A percentile compares a stretch with the other conserved stretches of the same genome.
Conservation (phyloP, 2,329 filamentous ascomycete species). For the Diaporthe helianthi region DNA sequence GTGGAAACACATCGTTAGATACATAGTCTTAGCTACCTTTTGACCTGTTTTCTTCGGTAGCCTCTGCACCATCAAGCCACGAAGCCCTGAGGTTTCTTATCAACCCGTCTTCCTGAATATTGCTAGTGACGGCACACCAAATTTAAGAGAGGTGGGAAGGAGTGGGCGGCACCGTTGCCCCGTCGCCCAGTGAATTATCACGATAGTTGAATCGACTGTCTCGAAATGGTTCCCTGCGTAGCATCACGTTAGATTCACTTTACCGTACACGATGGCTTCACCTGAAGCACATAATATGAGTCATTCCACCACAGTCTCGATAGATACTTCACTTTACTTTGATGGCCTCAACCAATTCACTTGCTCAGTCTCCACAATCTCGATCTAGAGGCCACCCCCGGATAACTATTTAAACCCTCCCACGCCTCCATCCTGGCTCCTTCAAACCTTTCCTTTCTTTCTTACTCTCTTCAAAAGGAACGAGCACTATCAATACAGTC, state of each 20-base stretch:
- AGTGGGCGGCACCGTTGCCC: too few species aligned
- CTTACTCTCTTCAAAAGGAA: background rate
- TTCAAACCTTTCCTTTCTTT: background rate
- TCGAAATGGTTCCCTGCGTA: background rate
- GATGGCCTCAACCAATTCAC: background rate
- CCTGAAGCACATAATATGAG: background rate
- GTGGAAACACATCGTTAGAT: background rate
- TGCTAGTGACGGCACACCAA: background rate
- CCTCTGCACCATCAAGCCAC: background rate
- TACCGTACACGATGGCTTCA: background rate
- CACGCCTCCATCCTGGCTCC: background rate
- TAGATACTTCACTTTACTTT: background rate
- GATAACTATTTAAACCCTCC: background rate
- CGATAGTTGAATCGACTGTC: background rate
- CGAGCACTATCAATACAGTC: background rate
- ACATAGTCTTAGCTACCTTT: background rate
- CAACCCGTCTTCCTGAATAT: background rate
- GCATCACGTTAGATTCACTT: fast-evolving
- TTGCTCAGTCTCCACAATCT: background rate
- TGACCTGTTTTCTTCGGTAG: background rate
- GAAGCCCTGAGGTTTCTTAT: background rate
- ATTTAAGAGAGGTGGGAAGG: background rate
- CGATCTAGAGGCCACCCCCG: too few species aligned
- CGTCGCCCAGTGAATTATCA: background rate
- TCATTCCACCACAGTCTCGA: background rate